Evolutionary conservation across 2,329 filamentous ascomycete genomes (phyloP), one percentile per base, ranked within the genome.

Genomic region (Fusarium sp.): DNA sequence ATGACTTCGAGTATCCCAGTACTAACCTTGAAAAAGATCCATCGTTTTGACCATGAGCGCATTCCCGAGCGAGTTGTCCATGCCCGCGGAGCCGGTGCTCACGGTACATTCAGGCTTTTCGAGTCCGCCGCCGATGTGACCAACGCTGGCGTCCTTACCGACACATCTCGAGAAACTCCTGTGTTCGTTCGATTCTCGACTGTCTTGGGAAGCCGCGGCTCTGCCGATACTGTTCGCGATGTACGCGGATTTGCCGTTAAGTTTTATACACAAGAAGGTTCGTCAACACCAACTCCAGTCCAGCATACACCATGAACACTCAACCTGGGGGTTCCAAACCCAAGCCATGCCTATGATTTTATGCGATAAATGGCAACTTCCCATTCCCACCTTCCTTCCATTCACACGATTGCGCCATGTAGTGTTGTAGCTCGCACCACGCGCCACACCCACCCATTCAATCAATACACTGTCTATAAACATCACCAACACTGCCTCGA

Each of bases 211-310:
- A 93, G 90, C 78, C 87, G 91, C 38, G 93, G 93, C 18, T 93
- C 91, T 57, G 92, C 93, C 11, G 93, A 96, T 78, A 95, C 92
- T 0, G 93, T 95, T 3, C 89, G 93, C n/a, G 93, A 96, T 84
- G 92, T 95, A 5, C 89, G 93, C 41, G 93, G 93, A 3, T 96
- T 95, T 71, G 92, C 93, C 0, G 82, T 93, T 70, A 82, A 82
- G 47, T 79, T 82, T 77, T 95, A 95, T 78, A 95, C 93, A 0
- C 83, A 92, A 2, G 92, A 95, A 76, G 93, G 92, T 8, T 20
- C 0, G 54, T 59, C 45, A 1, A 44, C 16, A 26, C 15, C 15
- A 24, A n/a, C n/a, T n/a, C n/a, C n/a, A n/a, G n/a, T n/a, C n/a
- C n/a, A n/a, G n/a, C n/a, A n/a, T n/a, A n/a, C n/a, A n/a, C n/a